Evolutionary conservation across 2,329 filamentous ascomycete genomes (phyloP), one percentile per base, ranked within the genome.

Genomic region (Bipolaris victoriae): DNA sequence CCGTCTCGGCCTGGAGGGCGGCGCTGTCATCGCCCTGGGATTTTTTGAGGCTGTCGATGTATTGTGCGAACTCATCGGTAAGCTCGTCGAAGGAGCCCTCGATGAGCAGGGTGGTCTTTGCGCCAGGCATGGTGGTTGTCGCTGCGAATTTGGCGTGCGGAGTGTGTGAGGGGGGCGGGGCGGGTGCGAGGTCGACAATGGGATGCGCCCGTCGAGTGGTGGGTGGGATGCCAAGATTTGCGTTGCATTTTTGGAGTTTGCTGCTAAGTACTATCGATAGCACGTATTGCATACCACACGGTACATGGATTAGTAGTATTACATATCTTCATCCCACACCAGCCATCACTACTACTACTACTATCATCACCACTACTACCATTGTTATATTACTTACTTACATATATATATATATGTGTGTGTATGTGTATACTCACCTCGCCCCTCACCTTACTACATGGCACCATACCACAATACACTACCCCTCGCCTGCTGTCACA

Each of bases 41-140:
- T 75, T 91, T 89, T 73, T 90, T 90, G 76, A 93, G 86, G 69
- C 88, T 83, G 79, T 96, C 92, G 77, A 99, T 84, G 81, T 96
- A 97, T 72, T 93, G 90, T 78, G 94, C 92, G 83, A 99, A 90
- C 82, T 99, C 95, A 79, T 91, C 88, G 73, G 90, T 88, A 76
- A 97, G 88, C 82, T 98, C 95, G 78, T 92, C 88, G 79, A 97
- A 97, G 72, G 87, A 86, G 78, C 95, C 95, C 83, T 99, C 95
- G 79, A 99, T 87, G 69, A 88, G 81, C 69, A 88, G 83, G 72
- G 86, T 87, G 66, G 82, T 88, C 58, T 84, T 81, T 62, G 85
- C 81, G 69, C 81, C 84, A 63, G 85, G 83, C 86, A 88, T 88
- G 68, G 60, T 77, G 60, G 48, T 60, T 64, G 52, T 61, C 64